Percentiles rank a stretch among this genome's conserved stretches.
phyloP scores from a whole-genome alignment of 805 yeast species.

The Isabelozyma heimii region DNA sequence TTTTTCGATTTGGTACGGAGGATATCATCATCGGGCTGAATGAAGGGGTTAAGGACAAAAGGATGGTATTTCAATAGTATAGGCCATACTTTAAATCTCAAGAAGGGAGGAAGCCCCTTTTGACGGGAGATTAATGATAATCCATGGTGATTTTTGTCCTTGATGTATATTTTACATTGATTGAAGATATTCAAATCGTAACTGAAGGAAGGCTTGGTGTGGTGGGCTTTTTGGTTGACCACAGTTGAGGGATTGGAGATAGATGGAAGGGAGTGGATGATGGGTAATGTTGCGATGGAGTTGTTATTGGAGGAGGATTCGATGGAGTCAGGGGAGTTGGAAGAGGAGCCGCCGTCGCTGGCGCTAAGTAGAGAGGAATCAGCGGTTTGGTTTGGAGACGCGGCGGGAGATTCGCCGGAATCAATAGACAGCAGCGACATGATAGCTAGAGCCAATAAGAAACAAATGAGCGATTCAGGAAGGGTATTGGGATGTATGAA shows the following conservation, averaged over 20 bases:
- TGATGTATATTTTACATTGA: constrained; percentile 54
- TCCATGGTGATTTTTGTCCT: constrained; percentile 64
- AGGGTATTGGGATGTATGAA: too few species aligned
- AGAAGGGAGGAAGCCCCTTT: constrained; percentile 79
- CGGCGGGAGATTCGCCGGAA: too few species aligned
- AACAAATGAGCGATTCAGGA: too few species aligned
- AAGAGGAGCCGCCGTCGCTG: background rate
- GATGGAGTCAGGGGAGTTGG: background rate
- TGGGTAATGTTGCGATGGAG: background rate
- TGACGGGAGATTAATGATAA: constrained; percentile 79
- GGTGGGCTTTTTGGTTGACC: background rate
- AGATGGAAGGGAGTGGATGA: constrained; percentile 28
- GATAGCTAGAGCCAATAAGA: too few species aligned
- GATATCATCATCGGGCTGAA: constrained; percentile 54
- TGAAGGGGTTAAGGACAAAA: constrained; percentile 71
- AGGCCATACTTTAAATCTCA: constrained; percentile 84
- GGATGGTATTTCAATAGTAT: constrained; percentile 79
- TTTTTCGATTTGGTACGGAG: constrained; percentile 8
- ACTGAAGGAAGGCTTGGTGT: constrained; percentile 20
- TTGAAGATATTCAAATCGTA: constrained; percentile 47
- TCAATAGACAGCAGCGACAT: too few species aligned
- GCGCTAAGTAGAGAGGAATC: background rate
- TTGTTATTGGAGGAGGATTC: background rate
- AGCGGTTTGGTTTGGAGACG: background rate
- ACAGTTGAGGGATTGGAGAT: constrained; percentile 37